Conservation (phyloP, 495 filamentous ascomycete species). For the Trichocladium uniseriatum region DNA sequence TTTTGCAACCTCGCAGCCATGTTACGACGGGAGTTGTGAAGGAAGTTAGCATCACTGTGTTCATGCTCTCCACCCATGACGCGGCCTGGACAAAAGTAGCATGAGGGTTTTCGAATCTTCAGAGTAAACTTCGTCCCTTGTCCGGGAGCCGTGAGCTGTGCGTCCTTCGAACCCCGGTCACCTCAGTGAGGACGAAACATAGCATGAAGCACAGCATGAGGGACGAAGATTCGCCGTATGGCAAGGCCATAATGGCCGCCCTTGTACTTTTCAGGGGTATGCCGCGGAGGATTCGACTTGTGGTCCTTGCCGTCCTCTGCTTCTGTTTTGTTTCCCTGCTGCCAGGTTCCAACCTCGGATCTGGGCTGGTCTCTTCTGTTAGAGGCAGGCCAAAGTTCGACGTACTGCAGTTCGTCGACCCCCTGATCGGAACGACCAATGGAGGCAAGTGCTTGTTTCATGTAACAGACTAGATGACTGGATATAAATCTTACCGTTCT, state of each 20-base stretch:
- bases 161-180: too few relatives aligned
- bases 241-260: conserved; percentile 9
- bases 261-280: conserved; percentile 25
- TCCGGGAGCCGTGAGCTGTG: background rate
- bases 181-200: too few relatives aligned
- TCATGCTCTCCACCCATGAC: background rate
- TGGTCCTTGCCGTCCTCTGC: conserved; percentile 23
- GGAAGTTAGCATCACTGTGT: background rate
- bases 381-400: conserved; percentile 13
- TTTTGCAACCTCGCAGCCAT: too few relatives aligned
- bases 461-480: background rate
- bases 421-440: conserved; percentile 53
- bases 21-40: background rate
- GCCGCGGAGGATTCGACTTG: conserved; percentile 29
- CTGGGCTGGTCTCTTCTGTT: conserved; percentile 14
- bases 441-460: conserved; percentile 34
- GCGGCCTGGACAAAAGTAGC: background rate
- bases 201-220: background rate
- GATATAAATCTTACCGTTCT: background rate
- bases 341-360: conserved; percentile 16
- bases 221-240: background rate
- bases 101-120: background rate
- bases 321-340: conserved; percentile 24
- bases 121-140: background rate
- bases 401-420: conserved; percentile 39